Percentiles rank a stretch among this genome's conserved stretches.
Conservation (phyloP, 257 asterid species). For the Cordia subcordata region DNA sequence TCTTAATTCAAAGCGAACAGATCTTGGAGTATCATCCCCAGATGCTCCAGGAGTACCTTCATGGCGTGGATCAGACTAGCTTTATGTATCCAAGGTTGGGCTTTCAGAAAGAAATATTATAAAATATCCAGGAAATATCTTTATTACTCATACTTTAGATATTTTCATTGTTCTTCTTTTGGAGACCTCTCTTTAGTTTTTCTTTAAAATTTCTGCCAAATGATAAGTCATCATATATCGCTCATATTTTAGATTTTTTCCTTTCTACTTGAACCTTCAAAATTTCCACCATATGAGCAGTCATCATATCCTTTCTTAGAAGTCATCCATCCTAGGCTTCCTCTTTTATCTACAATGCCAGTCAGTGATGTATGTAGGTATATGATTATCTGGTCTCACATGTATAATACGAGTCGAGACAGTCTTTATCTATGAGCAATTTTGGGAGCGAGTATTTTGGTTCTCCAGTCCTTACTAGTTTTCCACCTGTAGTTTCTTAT, state of each 20-base stretch:
- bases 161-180: background rate
- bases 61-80: slow-evolving; percentile 83
- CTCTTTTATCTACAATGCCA: too few relatives aligned
- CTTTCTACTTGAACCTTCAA: too few relatives aligned
- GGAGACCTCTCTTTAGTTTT: background rate
- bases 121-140: slow-evolving; percentile 4
- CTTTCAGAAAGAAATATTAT: slow-evolving; percentile 21
- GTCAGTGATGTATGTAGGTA: too few relatives aligned
- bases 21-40: slow-evolving; percentile 99
- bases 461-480: too few relatives aligned
- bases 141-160: background rate
- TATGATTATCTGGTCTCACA: too few relatives aligned
- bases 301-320: background rate
- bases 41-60: slow-evolving; percentile 94
- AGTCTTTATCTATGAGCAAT: too few relatives aligned
- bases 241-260: too few relatives aligned
- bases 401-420: too few relatives aligned
- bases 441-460: too few relatives aligned
- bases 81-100: slow-evolving; percentile 98
- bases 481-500: too few relatives aligned
- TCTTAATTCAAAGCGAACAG: slow-evolving; percentile 51
- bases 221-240: background rate
- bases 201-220: background rate
- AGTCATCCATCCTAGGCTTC: too few relatives aligned
- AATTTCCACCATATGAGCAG: background rate